Percentiles rank a stretch among this genome's conserved stretches.
phyloP scores from a whole-genome alignment of 2,329 filamentous ascomycete species.

The Clarireedia hainanense region DNA sequence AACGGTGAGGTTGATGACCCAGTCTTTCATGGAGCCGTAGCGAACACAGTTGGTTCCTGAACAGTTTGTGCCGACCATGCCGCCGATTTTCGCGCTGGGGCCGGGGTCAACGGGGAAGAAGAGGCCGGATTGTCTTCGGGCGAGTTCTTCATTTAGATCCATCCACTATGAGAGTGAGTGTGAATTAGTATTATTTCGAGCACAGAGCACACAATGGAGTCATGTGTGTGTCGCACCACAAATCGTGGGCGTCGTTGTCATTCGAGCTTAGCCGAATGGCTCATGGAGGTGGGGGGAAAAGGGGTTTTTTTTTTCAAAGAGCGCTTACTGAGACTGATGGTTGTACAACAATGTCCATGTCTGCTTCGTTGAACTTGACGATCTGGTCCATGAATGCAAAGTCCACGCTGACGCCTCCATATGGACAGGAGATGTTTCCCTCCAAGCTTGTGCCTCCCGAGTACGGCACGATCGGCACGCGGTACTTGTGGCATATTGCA shows the following conservation, averaged over 20 bases:
- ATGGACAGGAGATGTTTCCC: constrained; percentile 82
- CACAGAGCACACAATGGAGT: background rate
- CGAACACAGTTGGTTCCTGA: constrained; percentile 73
- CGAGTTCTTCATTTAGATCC: constrained; percentile 65
- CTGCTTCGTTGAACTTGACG: constrained; percentile 69
- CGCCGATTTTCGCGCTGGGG: constrained; percentile 66
- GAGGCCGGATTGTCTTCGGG: constrained; percentile 63
- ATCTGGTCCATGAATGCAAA: constrained; percentile 84
- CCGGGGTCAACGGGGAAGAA: constrained; percentile 85
- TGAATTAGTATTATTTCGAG: background rate
- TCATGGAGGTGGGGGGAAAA: too few species aligned
- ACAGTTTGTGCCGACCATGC: constrained; percentile 75
- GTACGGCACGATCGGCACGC: constrained; percentile 73
- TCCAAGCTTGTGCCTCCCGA: constrained; percentile 83
- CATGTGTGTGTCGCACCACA: background rate
- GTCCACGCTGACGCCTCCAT: constrained; percentile 82
- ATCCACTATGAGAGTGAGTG: constrained; percentile 53
- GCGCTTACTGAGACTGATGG: constrained; percentile 57
- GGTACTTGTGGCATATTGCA: constrained; percentile 68
- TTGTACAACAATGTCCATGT: constrained; percentile 91
- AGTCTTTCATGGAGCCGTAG: constrained; percentile 84
- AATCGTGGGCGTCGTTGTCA: too few species aligned
- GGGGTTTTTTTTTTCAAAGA: background rate
- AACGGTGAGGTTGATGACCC: constrained; percentile 76
- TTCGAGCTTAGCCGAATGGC: too few species aligned